Evolutionary conservation across 2,329 filamentous ascomycete species (phyloP).

Genomic region (Fusarium temperatum): DNA sequence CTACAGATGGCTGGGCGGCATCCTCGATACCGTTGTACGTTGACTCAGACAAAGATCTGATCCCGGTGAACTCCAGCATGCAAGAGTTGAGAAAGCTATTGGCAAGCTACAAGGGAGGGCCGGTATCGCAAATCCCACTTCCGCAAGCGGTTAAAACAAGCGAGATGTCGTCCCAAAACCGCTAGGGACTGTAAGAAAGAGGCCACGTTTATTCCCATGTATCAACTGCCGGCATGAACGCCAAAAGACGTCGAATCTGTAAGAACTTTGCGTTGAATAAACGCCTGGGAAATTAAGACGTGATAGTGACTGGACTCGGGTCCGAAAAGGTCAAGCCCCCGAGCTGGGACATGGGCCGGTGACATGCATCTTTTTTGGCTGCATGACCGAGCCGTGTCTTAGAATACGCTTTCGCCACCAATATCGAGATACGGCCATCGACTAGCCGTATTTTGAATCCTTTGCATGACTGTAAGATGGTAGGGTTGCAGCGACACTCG

Average conservation of each 20-base stretch:
- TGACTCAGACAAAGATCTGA: not conserved
- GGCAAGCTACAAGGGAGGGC: not conserved
- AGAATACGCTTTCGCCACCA: not conserved
- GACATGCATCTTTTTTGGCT: not conserved
- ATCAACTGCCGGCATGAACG: not conserved
- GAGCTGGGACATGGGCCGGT: not conserved
- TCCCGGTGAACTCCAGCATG: not conserved
- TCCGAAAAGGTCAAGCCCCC: not conserved
- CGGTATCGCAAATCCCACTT: not conserved
- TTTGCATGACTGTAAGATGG: not conserved
- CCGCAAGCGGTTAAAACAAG: not conserved
- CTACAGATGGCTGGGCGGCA: not conserved
- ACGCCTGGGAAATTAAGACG: not conserved
- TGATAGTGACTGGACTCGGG: not conserved
- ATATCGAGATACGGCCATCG: not conserved
- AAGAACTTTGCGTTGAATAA: not conserved
- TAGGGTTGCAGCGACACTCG: not conserved
- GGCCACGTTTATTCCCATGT: not conserved
- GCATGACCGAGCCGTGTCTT: not conserved
- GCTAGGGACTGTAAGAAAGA: not conserved
- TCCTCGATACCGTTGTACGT: not conserved
- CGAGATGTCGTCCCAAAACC: not conserved
- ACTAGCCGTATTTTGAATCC: not conserved
- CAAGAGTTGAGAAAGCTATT: not conserved
- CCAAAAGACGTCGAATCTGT: not conserved